These are phyloP conservation scores for Teratosphaeria zuluensis DNA, from an alignment of 2,329 filamentous ascomycete species.

Conservation along the genomic window DNA sequence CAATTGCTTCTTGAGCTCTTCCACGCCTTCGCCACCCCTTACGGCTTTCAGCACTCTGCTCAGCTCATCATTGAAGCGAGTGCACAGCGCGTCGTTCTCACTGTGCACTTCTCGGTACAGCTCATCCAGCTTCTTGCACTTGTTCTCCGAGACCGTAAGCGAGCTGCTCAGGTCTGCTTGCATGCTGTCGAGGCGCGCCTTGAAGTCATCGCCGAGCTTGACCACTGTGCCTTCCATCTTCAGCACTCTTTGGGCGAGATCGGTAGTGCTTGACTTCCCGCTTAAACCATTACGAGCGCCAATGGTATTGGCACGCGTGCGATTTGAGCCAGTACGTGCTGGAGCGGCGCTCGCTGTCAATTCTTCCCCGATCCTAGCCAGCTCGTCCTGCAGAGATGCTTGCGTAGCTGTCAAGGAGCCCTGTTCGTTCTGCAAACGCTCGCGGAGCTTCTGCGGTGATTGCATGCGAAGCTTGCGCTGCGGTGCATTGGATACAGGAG, in stretches of 20 bases:
- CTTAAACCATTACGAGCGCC: slow-evolving; percentile 2
- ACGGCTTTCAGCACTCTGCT: slow-evolving; percentile 71
- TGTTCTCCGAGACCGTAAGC: slow-evolving; percentile 62
- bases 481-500: slow-evolving; percentile 10
- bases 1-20: slow-evolving; percentile 62
- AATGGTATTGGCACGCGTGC: slow-evolving; percentile 14
- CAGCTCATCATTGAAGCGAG: slow-evolving; percentile 84
- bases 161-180: slow-evolving; percentile 62
- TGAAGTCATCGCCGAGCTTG: slow-evolving; percentile 48
- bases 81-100: slow-evolving; percentile 88
- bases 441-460: slow-evolving; percentile 59
- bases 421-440: slow-evolving; percentile 76
- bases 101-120: slow-evolving; percentile 78
- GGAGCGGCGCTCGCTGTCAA: slow-evolving; percentile 41
- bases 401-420: slow-evolving; percentile 62
- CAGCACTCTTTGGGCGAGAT: slow-evolving; percentile 49
- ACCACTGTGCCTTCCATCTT: slow-evolving; percentile 61
- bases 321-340: slow-evolving; percentile 13
- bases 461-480: slow-evolving; percentile 58
- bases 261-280: slow-evolving; percentile 23
- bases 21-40: slow-evolving; percentile 64
- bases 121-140: slow-evolving; percentile 74
- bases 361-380: slow-evolving; percentile 72
- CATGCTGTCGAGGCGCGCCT: slow-evolving; percentile 52
- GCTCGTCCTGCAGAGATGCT: slow-evolving; percentile 59